Evolutionary conservation across 2,329 filamentous ascomycete species (phyloP).

Genomic region (Aspergillus puulaauensis): DNA sequence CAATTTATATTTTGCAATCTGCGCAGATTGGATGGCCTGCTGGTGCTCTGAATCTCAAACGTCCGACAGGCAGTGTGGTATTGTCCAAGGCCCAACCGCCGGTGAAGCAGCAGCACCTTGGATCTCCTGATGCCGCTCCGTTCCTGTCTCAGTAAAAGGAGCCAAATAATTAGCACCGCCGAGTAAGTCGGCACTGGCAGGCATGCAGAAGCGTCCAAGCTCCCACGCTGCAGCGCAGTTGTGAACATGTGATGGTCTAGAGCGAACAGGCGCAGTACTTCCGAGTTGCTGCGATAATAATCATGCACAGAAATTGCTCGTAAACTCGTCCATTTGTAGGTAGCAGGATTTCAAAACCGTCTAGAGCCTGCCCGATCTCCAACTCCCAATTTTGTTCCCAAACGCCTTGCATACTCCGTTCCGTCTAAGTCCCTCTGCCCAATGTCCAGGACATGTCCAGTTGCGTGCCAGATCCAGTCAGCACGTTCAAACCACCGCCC

Average conservation of each 20-base stretch:
- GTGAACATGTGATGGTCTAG: slow-evolving; percentile 10
- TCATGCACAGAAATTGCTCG: neutral
- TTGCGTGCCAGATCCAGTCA: neutral
- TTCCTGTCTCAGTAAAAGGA: slow-evolving; percentile 1
- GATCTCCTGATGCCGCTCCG: neutral
- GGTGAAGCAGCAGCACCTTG: too few relatives aligned
- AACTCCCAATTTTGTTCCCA: slow-evolving; percentile 5
- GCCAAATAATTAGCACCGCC: neutral
- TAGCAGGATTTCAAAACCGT: neutral
- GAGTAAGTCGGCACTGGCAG: neutral
- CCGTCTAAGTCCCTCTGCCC: neutral
- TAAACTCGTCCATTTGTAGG: slow-evolving; percentile 3
- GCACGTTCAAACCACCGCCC: too few relatives aligned
- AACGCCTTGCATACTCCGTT: slow-evolving; percentile 8
- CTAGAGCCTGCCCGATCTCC: neutral
- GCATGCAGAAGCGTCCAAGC: neutral
- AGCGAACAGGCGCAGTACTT: slow-evolving; percentile 1
- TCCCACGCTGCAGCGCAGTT: neutral
- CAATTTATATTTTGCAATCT: slow-evolving; percentile 2
- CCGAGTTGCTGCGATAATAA: neutral
- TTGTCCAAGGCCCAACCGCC: too few relatives aligned
- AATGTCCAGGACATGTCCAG: neutral
- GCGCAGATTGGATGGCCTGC: neutral
- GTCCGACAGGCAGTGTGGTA: too few relatives aligned
- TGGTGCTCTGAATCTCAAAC: neutral